Evolutionary conservation across 495 filamentous ascomycete species (phyloP), one percentile per base, ranked within the genome.

Genomic region (Trichocladium uniseriatum): DNA sequence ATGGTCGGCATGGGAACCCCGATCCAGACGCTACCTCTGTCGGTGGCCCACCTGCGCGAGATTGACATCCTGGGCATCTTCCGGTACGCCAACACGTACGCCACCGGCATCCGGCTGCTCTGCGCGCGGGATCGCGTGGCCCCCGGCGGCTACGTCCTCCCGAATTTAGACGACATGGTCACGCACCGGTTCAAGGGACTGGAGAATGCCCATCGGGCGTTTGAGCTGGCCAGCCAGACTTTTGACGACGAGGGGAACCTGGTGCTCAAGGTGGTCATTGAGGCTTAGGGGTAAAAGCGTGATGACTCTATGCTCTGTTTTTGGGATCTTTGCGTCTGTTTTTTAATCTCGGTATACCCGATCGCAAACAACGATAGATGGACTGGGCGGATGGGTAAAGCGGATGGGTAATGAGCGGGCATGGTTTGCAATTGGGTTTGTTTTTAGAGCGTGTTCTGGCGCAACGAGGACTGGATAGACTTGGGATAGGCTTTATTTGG

Each of bases 1-100:
- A 82, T 94, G 68, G 83, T 96, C 18, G 90, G 90, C 4, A 95
- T 95, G 88, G 90, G 90, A n/a, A 87, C 81, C 5, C 89, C 90
- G 0, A 78, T 94, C 36, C 86, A 92, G 69, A 94, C 86, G 0
- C 70, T 95, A 6, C 89, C 89, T 0, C 75, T 95, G 46, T 87
- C 83, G 1, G 85, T 86, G 0, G 90, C 90, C 13, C 87, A 89
- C 32, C 68, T 94, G 43, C 78, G 87, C 4, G 90, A 96, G 69
- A 83, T 96, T 2, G 90, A 96, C 67, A 82, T 96, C 29, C 72
- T 92, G 2, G 90, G 90, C n/a, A 83, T 91, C 24, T 96, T 96
- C 62, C 75, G 90, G 32, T 96, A 96, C 57, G 85, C 86, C 40
- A 87, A 89, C 43, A 89, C 87, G 0, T 96, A 96, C 57, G 77